Conservation (phyloP, 495 filamentous ascomycete species). For the Hypoxylon fragiforme region DNA sequence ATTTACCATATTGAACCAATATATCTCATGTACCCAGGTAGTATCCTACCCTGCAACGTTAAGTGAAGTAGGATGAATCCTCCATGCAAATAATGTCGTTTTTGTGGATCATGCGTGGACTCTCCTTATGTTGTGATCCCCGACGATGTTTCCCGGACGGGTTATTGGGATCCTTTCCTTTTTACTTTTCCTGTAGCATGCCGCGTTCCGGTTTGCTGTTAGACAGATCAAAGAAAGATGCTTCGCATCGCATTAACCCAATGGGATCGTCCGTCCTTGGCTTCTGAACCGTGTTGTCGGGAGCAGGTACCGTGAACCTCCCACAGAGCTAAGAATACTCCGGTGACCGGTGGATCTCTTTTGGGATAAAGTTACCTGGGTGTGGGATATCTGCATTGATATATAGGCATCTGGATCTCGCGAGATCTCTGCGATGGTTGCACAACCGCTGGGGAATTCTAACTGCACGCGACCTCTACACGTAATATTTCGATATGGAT, state of each 20-base stretch:
- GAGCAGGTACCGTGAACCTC: background rate
- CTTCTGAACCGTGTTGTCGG: constrained; percentile 1
- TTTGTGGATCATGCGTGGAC: constrained; percentile 1
- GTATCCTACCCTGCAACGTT: background rate
- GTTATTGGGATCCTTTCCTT: background rate
- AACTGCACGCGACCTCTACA: background rate
- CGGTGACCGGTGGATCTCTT: background rate
- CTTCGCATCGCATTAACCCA: constrained; percentile 1
- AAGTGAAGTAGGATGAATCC: constrained; percentile 1
- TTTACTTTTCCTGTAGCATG: background rate
- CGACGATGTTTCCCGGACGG: background rate
- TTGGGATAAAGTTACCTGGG: background rate
- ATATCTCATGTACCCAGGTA: background rate
- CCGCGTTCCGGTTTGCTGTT: background rate
- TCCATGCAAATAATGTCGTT: constrained; percentile 1
- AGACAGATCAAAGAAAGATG: no score
- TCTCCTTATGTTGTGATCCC: constrained; percentile 3
- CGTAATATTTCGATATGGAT: background rate
- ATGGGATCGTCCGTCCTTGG: background rate
- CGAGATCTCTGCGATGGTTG: background rate
- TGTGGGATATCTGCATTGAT: background rate
- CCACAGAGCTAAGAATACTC: background rate
- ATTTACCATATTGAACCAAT: background rate
- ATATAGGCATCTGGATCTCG: background rate
- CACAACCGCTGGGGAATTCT: background rate